phyloP scores from a whole-genome alignment of 345 rosid species.

The Psidium guajava region DNA sequence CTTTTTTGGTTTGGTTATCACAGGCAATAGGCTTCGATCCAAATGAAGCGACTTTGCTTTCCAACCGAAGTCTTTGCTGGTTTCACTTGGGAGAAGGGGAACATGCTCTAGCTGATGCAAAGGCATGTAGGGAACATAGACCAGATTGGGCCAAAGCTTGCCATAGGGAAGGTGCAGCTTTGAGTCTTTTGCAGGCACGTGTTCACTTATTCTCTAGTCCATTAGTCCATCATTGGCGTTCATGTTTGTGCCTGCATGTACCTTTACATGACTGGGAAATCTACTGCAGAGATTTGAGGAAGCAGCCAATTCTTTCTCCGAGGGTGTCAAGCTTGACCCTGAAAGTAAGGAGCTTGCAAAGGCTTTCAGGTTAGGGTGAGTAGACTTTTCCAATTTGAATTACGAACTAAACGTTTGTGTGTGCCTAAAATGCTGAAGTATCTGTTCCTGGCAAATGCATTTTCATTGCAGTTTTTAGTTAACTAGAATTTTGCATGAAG shows the following conservation, averaged over 20 bases:
- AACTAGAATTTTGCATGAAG: too few relatives aligned
- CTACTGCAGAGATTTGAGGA: constrained; percentile 61
- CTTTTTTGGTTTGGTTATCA: background rate
- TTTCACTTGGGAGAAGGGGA: constrained; percentile 61
- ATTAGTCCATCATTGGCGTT: background rate
- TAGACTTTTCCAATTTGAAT: background rate
- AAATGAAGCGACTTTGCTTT: constrained; percentile 50
- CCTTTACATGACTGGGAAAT: background rate
- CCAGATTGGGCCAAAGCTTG: constrained; percentile 89
- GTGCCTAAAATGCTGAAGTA: too few relatives aligned
- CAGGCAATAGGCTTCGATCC: constrained; percentile 57
- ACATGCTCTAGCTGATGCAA: constrained; percentile 71
- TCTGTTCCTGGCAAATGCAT: too few relatives aligned
- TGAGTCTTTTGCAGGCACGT: constrained; percentile 33
- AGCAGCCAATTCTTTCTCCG: constrained; percentile 85
- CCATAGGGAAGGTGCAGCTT: constrained; percentile 91
- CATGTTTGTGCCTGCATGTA: background rate
- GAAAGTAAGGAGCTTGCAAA: constrained; percentile 66
- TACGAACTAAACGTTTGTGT: too few relatives aligned
- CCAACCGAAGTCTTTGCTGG: constrained; percentile 96
- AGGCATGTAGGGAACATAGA: constrained; percentile 56
- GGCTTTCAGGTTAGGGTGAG: constrained; percentile 52
- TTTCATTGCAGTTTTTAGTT: too few relatives aligned
- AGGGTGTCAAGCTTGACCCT: constrained; percentile 73
- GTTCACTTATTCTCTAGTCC: background rate